These are phyloP conservation scores for Colletotrichum costaricense DNA, from an alignment of 2,329 filamentous ascomycete genomes.

Conservation along the genomic window DNA sequence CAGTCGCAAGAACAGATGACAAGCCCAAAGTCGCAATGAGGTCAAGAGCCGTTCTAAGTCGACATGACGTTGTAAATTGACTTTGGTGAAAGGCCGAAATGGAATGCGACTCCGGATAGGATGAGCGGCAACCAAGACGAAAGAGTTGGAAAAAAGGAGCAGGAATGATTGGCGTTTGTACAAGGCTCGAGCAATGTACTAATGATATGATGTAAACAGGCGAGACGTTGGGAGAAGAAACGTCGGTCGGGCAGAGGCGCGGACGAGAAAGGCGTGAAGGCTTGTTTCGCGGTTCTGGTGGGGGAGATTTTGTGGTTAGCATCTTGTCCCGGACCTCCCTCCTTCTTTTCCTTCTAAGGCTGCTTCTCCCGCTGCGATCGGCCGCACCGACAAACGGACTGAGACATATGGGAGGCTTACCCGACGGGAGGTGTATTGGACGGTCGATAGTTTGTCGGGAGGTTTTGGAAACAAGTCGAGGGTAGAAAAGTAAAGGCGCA, in stretches of 20 bases:
- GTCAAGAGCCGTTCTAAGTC: conserved; percentile 11
- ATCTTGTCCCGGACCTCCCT: conserved; percentile 28
- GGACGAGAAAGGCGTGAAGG: conserved; percentile 11
- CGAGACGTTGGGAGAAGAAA: conserved; percentile 20
- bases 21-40: conserved; percentile 8
- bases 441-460: conserved; percentile 19
- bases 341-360: conserved; percentile 21
- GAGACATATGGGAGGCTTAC: conserved; percentile 29
- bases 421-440: conserved; percentile 2
- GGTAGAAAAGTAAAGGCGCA: conserved; percentile 29
- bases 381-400: neutral
- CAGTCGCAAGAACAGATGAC: conserved; percentile 12
- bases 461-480: conserved; percentile 11
- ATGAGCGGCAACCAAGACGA: neutral
- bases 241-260: conserved; percentile 8
- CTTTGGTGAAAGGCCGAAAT: conserved; percentile 14
- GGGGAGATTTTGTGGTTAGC: conserved; percentile 27
- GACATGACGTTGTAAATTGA: conserved; percentile 26
- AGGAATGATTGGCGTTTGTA: neutral
- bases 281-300: conserved; percentile 25
- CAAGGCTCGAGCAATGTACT: neutral
- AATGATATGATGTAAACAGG: conserved; percentile 5
- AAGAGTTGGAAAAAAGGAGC: neutral
- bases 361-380: conserved; percentile 23
- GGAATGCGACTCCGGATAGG: conserved; percentile 10